Evolutionary conservation across 495 filamentous ascomycete genomes (phyloP).

Genomic region (Xylaria sp.): DNA sequence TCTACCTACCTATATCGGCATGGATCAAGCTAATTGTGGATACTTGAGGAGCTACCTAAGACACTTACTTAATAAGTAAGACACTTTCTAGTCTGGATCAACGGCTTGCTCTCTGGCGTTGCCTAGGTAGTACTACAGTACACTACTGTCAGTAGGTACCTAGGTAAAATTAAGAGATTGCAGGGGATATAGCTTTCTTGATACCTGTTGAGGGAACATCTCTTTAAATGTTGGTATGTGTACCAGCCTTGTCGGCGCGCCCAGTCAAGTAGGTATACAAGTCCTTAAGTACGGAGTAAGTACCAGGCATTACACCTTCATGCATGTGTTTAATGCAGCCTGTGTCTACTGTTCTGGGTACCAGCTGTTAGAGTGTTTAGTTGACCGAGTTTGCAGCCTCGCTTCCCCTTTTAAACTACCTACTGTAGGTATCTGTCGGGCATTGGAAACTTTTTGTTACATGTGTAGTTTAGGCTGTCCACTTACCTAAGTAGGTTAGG

Average conservation of each 20-base stretch:
- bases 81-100: not conserved
- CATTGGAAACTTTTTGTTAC: not conserved
- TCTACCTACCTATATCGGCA: constrained; percentile 2
- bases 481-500: not conserved
- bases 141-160: not conserved
- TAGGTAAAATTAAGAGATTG: not conserved
- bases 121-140: too few species aligned
- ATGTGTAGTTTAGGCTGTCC: not conserved
- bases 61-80: too few species aligned
- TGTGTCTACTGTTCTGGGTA: too few species aligned
- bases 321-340: too few species aligned
- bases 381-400: not conserved
- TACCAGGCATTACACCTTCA: too few species aligned
- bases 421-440: too few species aligned
- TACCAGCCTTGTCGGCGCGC: not conserved
- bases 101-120: not conserved
- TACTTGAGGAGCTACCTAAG: too few species aligned
- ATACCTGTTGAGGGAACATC: not conserved
- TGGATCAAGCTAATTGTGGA: not conserved
- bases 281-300: too few species aligned
- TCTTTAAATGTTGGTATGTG: not conserved
- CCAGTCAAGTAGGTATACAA: not conserved
- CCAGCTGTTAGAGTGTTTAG: not conserved
- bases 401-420: not conserved
- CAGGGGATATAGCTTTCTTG: not conserved